phyloP scores from a whole-genome alignment of 208 protist genomes.

The Spongospora subterranea region DNA sequence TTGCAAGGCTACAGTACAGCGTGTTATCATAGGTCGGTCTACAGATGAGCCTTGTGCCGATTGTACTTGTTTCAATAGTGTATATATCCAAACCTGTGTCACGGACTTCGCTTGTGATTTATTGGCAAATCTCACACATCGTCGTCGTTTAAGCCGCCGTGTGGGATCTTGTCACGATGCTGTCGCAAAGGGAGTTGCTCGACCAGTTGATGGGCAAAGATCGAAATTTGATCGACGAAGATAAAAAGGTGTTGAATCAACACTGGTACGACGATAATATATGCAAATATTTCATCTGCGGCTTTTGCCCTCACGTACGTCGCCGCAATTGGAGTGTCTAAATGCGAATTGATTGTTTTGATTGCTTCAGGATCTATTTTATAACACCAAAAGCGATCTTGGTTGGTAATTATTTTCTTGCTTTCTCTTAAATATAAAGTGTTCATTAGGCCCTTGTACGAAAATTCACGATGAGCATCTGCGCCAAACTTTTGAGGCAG shows the following conservation, averaged over 20 bases:
- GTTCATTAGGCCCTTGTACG: background rate
- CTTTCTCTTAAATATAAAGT: background rate
- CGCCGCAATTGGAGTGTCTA: background rate
- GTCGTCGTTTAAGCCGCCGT: no score
- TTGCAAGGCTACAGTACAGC: no score
- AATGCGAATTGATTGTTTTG: background rate
- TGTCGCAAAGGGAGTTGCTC: slow-evolving; percentile 49
- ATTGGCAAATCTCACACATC: no score
- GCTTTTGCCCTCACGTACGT: slow-evolving; percentile 55
- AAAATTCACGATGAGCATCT: background rate
- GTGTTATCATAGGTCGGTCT: no score
- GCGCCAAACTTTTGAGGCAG: background rate
- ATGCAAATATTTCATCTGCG: slow-evolving; percentile 57
- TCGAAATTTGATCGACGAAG: slow-evolving; percentile 42
- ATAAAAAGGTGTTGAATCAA: slow-evolving; percentile 4
- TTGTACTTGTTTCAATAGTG: no score
- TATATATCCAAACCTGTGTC: no score
- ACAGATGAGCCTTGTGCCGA: no score
- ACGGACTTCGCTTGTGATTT: no score
- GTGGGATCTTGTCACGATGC: no score
- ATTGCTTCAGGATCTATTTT: slow-evolving; percentile 20
- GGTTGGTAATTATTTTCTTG: background rate
- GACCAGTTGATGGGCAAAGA: slow-evolving; percentile 58
- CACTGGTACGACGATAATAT: slow-evolving; percentile 52
- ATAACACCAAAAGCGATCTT: slow-evolving; percentile 38